These are phyloP conservation scores for Beverwykella pulmonaria DNA, from an alignment of 495 filamentous ascomycete species.

Conservation along the genomic window DNA sequence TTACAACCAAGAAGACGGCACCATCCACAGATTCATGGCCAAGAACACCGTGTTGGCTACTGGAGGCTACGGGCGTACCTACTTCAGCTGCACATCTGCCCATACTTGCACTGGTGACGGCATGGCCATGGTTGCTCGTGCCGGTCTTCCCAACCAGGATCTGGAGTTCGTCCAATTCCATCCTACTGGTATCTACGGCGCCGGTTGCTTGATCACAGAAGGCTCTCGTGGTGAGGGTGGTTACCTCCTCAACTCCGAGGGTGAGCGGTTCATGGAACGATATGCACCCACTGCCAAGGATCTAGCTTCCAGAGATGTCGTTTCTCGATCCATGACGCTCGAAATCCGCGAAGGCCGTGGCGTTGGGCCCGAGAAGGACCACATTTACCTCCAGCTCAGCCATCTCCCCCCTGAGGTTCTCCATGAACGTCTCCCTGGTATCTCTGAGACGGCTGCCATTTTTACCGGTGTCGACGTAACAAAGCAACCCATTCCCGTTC, in stretches of 20 bases:
- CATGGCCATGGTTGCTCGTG: conserved; percentile 97
- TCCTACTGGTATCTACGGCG: conserved; percentile 96
- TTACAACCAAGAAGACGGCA: conserved; percentile 98
- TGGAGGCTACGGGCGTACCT: conserved; percentile 93
- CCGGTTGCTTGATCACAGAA: conserved; percentile 95
- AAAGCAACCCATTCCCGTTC: conserved; percentile 94
- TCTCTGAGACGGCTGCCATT: conserved; percentile 95
- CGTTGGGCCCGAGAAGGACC: conserved; percentile 94
- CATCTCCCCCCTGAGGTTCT: conserved; percentile 89
- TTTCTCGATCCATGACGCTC: conserved; percentile 94
- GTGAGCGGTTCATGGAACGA: conserved; percentile 97
- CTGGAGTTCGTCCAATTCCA: conserved; percentile 99
- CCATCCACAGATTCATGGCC: conserved; percentile 91
- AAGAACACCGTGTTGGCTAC: conserved; percentile 95
- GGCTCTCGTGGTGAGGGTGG: conserved; percentile 96
- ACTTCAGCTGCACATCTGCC: conserved; percentile 96
- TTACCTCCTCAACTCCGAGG: conserved; percentile 91
- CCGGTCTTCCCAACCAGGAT: conserved; percentile 96
- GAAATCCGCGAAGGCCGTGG: conserved; percentile 97
- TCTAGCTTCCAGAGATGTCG: conserved; percentile 88
- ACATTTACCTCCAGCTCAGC: conserved; percentile 95
- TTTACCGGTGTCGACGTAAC: conserved; percentile 95
- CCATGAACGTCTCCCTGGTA: conserved; percentile 95
- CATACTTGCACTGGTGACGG: conserved; percentile 98
- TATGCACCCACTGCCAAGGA: conserved; percentile 97